Evolutionary conservation across 2,329 filamentous ascomycete genomes (phyloP).

Genomic region (Chalara sp.): DNA sequence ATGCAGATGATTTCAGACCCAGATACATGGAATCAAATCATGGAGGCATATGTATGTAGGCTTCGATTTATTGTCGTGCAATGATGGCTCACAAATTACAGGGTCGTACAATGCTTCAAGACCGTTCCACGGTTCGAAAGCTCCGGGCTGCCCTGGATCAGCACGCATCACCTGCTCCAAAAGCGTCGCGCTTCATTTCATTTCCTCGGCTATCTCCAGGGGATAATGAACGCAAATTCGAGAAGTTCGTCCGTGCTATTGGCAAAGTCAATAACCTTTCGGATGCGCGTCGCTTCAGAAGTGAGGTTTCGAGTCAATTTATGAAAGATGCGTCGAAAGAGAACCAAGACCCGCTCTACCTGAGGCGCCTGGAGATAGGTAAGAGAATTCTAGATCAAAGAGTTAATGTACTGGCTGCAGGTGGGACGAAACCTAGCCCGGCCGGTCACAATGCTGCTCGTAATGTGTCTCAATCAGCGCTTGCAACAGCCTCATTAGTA

Average conservation of each 20-base stretch:
- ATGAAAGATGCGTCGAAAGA: constrained; percentile 76
- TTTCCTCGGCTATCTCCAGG: constrained; percentile 75
- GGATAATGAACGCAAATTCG: constrained; percentile 88
- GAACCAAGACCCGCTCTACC: constrained; percentile 75
- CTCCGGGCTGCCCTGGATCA: constrained; percentile 88
- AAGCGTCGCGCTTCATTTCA: constrained; percentile 52
- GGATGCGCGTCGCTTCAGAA: constrained; percentile 86
- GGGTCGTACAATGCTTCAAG: constrained; percentile 81
- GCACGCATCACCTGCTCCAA: constrained; percentile 78
- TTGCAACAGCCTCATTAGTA: constrained; percentile 70
- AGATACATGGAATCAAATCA: constrained; percentile 94
- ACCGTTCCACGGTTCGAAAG: constrained; percentile 89
- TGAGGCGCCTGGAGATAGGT: constrained; percentile 85
- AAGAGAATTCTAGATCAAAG: constrained; percentile 86
- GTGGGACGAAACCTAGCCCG: constrained; percentile 30
- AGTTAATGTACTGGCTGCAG: constrained; percentile 71
- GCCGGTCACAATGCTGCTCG: constrained; percentile 19
- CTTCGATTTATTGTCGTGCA: neutral
- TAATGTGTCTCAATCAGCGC: constrained; percentile 39
- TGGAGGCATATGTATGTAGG: constrained; percentile 66
- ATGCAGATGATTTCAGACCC: constrained; percentile 79
- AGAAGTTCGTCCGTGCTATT: constrained; percentile 87
- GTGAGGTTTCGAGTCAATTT: constrained; percentile 85
- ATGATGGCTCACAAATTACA: constrained; percentile 25
- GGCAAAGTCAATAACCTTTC: constrained; percentile 85